These are phyloP conservation scores for Papiliotrema fonsecae DNA, from an alignment of 1,284 basidiomycete genomes.

Conservation along the genomic window DNA sequence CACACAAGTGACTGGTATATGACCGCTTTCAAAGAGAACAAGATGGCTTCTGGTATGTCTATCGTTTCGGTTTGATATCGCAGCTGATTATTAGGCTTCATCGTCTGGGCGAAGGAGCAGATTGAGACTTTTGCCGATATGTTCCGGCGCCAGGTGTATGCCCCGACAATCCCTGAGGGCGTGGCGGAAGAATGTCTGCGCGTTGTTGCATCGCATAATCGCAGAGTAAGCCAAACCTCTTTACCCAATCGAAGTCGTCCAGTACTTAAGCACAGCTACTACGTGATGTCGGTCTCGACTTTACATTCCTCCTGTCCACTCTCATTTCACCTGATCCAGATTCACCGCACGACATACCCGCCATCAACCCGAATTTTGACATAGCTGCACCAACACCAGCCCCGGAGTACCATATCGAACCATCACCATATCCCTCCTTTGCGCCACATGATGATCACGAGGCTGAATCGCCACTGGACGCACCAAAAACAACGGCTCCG, in stretches of 20 bases:
- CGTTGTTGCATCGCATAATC: conserved; percentile 70
- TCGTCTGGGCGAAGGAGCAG: conserved; percentile 87
- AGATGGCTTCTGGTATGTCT: conserved; percentile 76
- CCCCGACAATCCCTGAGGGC: conserved; percentile 63
- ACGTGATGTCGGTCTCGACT: conserved; percentile 88
- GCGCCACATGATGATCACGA: conserved; percentile 4
- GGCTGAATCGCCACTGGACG: neutral
- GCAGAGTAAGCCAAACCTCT: conserved; percentile 57
- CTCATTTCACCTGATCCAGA: conserved; percentile 52
- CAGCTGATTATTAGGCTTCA: conserved; percentile 60
- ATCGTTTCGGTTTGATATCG: neutral
- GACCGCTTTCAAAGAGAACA: conserved; percentile 89
- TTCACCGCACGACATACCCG: neutral
- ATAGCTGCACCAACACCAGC: conserved; percentile 13
- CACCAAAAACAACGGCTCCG: conserved; percentile 13
- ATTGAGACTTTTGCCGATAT: conserved; percentile 77
- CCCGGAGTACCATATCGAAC: conserved; percentile 14
- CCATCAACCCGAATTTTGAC: conserved; percentile 15
- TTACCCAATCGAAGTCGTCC: conserved; percentile 1
- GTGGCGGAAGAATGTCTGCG: conserved; percentile 69
- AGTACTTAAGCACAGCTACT: conserved; percentile 57
- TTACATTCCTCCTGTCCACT: conserved; percentile 73
- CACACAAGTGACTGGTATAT: conserved; percentile 97
- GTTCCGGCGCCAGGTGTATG: conserved; percentile 89
- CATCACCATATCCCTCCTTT: conserved; percentile 11